Conservation (phyloP, 2,329 filamentous ascomycete species). For the Cordyceps farinosa region DNA sequence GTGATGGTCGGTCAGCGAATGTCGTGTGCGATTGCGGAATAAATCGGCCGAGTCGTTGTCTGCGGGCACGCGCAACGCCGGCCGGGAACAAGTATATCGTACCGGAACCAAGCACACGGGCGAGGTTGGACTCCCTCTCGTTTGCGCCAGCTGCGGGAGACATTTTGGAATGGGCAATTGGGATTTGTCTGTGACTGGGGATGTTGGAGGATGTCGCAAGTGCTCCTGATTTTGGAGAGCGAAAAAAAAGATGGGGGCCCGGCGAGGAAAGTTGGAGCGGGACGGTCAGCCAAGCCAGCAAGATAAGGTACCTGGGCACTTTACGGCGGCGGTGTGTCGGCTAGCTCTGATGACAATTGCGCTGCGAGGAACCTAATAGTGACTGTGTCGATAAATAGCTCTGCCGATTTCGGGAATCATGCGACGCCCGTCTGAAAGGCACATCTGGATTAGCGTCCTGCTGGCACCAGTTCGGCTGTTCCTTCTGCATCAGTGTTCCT, state of each 20-base stretch:
- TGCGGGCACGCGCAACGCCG: not conserved
- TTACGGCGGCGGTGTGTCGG: too few species aligned
- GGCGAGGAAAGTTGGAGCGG: not conserved
- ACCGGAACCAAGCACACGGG: conserved; percentile 91
- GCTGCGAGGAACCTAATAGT: too few species aligned
- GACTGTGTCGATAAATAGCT: not conserved
- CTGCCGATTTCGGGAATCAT: not conserved
- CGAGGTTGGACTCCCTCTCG: conserved; percentile 83
- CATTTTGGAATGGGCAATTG: conserved; percentile 39
- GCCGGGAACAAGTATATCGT: conserved; percentile 23
- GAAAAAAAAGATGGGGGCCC: conserved; percentile 11
- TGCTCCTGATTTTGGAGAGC: conserved; percentile 7
- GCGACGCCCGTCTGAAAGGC: not conserved
- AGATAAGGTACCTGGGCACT: too few species aligned
- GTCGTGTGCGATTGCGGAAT: conserved; percentile 6
- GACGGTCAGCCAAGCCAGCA: not conserved
- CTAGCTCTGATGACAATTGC: too few species aligned
- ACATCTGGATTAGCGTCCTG: not conserved
- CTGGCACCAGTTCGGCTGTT: conserved; percentile 1
- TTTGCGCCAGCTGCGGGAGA: conserved; percentile 51
- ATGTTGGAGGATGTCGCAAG: conserved; percentile 10
- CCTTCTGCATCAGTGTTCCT: not conserved
- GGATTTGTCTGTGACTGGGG: not conserved
- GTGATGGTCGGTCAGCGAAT: conserved; percentile 16
- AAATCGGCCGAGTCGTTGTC: conserved; percentile 10